Evolutionary conservation across 2,329 filamentous ascomycete species (phyloP).

Genomic region (Aspergillus sp.): DNA sequence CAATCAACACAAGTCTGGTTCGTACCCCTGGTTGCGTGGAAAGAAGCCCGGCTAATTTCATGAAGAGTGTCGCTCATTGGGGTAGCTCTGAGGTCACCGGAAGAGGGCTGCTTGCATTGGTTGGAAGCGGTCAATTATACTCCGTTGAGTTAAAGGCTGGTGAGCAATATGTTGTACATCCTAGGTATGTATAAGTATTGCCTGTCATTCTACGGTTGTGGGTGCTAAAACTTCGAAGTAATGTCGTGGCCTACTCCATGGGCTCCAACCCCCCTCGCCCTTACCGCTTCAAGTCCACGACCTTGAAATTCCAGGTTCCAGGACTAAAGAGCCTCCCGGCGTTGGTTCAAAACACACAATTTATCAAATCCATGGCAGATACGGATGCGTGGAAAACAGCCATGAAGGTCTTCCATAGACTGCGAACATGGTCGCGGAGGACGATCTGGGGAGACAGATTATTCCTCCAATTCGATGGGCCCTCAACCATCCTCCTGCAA

Average conservation of each 20-base stretch:
- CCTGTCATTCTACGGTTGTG: neutral
- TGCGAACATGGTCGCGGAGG: conserved; percentile 75
- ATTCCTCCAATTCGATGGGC: conserved; percentile 87
- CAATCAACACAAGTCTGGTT: conserved; percentile 70
- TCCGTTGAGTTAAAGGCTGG: conserved; percentile 76
- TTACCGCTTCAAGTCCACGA: conserved; percentile 81
- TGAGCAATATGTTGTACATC: conserved; percentile 89
- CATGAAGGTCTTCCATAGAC: conserved; percentile 62
- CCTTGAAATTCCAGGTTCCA: conserved; percentile 75
- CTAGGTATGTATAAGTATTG: conserved; percentile 49
- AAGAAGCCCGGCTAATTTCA: conserved; percentile 35
- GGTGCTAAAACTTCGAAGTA: conserved; percentile 48
- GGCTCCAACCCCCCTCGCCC: conserved; percentile 72
- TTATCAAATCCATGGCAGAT: conserved; percentile 70
- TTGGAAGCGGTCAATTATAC: conserved; percentile 86
- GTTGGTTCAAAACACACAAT: conserved; percentile 68
- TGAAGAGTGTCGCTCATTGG: conserved; percentile 76
- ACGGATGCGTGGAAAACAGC: conserved; percentile 72
- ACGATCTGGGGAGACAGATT: conserved; percentile 93
- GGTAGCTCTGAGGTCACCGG: conserved; percentile 87
- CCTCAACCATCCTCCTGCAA: conserved; percentile 81
- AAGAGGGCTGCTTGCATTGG: conserved; percentile 78
- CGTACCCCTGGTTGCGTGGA: conserved; percentile 14
- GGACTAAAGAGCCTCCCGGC: conserved; percentile 57
- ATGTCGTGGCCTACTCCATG: conserved; percentile 87